Base-by-base conservation (phyloP, 140 eudicot species). In the Senecio squalidus region DNA sequence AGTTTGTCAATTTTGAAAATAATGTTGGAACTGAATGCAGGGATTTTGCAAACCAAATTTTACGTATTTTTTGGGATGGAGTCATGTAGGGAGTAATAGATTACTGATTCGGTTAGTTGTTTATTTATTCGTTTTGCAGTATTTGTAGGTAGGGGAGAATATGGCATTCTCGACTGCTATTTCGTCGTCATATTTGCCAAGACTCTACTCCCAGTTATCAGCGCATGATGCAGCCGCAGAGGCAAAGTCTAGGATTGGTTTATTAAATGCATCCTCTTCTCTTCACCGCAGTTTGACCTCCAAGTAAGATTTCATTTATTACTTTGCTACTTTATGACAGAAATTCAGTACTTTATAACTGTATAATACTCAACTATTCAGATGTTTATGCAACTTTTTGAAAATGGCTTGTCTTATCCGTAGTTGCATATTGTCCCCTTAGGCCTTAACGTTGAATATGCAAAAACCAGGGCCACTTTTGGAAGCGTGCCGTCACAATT, bases 161-260 rank as follows among this genome's bases (percentile, higher is more conserved):
- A 72, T 72, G 77, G 77, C 72, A 14, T 48, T 72, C 30, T 56
- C 39, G 49, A 72, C 67, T 72, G 50, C 77, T n/a, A 50, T 72
- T 38, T 65, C 73, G 15, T 56, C 77, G 14, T 65, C 62, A 20
- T 72, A 49, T 64, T 10, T 72, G 28, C 77, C 77, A 3, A 47
- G 72, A 28, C 28, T 65, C 4, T 47, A 48, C 44, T 56, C 72
- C 6, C 72, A 72, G 40, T 72, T 72, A 48, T 67, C 77, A 29
- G 62, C 72, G 5, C 67, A 48, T 21, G 77, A 72, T 48, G 62
- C 68, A 15, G 38, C 48, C 9, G 33, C 41, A 6, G 77, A 72
- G 40, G 38, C 31, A 0, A 72, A 64, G 31, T 58, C 77, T 57
- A 64, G 62, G 62, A 17, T 72, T 36, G 64, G 67, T 28, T 72